phyloP scores from a whole-genome alignment of 2,329 filamentous ascomycete genomes.

The Thelonectria rubi region DNA sequence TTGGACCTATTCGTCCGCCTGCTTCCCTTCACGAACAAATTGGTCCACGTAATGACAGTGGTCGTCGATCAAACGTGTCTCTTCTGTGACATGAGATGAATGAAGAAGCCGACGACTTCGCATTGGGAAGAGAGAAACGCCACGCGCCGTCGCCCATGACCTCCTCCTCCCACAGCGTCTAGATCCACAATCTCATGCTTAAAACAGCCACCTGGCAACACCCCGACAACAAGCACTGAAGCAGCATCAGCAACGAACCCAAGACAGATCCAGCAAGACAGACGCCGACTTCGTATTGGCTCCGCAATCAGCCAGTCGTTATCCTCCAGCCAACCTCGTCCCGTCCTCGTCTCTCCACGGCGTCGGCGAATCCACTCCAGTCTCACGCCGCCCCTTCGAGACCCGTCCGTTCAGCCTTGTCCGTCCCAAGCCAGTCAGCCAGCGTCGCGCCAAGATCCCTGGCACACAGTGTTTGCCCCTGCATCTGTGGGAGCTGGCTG shows the following conservation, averaged over 20 bases:
- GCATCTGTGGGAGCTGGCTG: constrained; percentile 32
- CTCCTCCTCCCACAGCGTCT: constrained; percentile 19
- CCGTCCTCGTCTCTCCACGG: constrained; percentile 11
- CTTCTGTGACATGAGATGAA: neutral
- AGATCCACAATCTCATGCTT: constrained; percentile 19
- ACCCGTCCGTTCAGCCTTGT: constrained; percentile 30
- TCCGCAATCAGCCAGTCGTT: constrained; percentile 19
- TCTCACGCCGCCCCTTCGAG: constrained; percentile 19
- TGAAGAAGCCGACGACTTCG: neutral
- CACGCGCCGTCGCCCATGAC: neutral
- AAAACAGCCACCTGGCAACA: constrained; percentile 18
- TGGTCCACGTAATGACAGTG: constrained; percentile 2
- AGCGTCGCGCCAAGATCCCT: constrained; percentile 27
- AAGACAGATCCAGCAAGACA: constrained; percentile 17
- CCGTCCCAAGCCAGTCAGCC: constrained; percentile 27
- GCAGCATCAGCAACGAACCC: neutral
- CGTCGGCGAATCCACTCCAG: constrained; percentile 13
- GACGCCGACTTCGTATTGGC: constrained; percentile 22
- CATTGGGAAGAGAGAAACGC: neutral
- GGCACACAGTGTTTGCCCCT: constrained; percentile 35
- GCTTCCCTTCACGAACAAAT: constrained; percentile 4
- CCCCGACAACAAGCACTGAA: neutral
- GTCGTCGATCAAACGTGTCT: neutral
- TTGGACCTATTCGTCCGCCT: neutral
- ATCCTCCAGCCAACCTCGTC: constrained; percentile 23